Base-by-base conservation (phyloP, 495 filamentous ascomycete genomes). In the Aspergillus cavernicola region DNA sequence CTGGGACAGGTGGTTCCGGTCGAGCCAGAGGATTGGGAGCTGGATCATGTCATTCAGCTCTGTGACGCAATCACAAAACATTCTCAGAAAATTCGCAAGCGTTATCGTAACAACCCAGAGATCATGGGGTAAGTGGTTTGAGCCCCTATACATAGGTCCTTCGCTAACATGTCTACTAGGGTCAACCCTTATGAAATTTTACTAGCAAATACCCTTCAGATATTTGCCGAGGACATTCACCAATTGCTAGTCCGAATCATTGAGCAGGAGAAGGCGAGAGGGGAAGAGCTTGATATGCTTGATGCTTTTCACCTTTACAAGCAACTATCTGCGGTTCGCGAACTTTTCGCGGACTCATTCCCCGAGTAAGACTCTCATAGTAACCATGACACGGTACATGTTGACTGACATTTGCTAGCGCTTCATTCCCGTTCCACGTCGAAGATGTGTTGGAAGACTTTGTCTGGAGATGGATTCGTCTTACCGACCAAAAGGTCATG, bases 281-380 rank as follows among this genome's bases (percentile, higher is more conserved):
- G 78, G n/a, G 77, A 84, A 48, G 91, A 96, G 59, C 80, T 97
- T 29, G 80, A 81, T 28, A 79, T 97, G 19, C 80, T 95, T 59
- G 95, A 99, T 61, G 95, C 91, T 0, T 97, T 99, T 65, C 87
- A 92, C 57, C 72, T 99, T 2, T 99, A 99, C 69, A 85, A 81
- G 61, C 86, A 95, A 57, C 77, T 99, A 32, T 82, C 90, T 9
- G 85, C 85, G 58, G 87, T 97, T 41, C 85, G 91, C 8, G 78
- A 80, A 12, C 88, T 96, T 35, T 89, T 95, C 67, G 69, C 72
- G 4, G 80, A 85, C 41, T 82, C 83, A 28, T 78, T 96, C 28
- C 88, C 88, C 13, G 74, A 72, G 77, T 80, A 74, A 60, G 74
- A 48, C 36, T 41, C 18, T n/a, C n/a, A 22, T 9, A 26, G 10